These are phyloP conservation scores for Aureobasidium uvarum DNA, from an alignment of 2,329 filamentous ascomycete species.

Conservation along the genomic window DNA sequence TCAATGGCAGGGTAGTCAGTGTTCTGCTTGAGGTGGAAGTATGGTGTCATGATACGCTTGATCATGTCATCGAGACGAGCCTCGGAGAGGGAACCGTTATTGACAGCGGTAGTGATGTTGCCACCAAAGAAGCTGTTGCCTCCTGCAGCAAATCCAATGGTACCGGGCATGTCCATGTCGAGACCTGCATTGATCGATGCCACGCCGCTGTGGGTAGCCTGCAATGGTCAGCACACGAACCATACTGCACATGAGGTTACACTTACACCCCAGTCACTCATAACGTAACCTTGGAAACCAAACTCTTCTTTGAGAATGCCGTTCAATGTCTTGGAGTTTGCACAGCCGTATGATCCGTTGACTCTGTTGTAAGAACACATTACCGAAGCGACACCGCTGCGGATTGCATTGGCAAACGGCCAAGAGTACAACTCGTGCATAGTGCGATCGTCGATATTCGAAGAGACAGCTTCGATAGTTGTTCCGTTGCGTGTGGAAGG, in stretches of 20 bases:
- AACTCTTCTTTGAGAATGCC: constrained; percentile 78
- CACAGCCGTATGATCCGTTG: constrained; percentile 59
- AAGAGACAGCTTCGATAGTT: constrained; percentile 39
- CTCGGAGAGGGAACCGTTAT: constrained; percentile 45
- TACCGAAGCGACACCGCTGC: constrained; percentile 67
- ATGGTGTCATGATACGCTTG: constrained; percentile 48
- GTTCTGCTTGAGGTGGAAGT: constrained; percentile 47
- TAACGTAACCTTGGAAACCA: constrained; percentile 74
- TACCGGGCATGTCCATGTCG: constrained; percentile 48
- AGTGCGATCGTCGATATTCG: constrained; percentile 54
- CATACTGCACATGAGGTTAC: constrained; percentile 31
- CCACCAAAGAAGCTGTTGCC: constrained; percentile 37
- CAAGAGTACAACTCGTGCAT: constrained; percentile 69
- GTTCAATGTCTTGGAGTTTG: constrained; percentile 75
- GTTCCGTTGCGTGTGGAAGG: constrained; percentile 31
- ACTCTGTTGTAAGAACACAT: constrained; percentile 73
- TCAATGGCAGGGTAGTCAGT: constrained; percentile 43
- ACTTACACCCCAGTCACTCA: constrained; percentile 65
- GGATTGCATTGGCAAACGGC: constrained; percentile 66
- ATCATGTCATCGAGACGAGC: constrained; percentile 50
- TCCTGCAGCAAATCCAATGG: constrained; percentile 31
- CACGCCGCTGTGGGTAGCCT: constrained; percentile 47
- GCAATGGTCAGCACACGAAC: constrained; percentile 33
- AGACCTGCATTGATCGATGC: constrained; percentile 49
- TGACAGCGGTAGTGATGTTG: constrained; percentile 42